Conservation (phyloP, 1,284 basidiomycete genomes). For the Trametes hirsuta region DNA sequence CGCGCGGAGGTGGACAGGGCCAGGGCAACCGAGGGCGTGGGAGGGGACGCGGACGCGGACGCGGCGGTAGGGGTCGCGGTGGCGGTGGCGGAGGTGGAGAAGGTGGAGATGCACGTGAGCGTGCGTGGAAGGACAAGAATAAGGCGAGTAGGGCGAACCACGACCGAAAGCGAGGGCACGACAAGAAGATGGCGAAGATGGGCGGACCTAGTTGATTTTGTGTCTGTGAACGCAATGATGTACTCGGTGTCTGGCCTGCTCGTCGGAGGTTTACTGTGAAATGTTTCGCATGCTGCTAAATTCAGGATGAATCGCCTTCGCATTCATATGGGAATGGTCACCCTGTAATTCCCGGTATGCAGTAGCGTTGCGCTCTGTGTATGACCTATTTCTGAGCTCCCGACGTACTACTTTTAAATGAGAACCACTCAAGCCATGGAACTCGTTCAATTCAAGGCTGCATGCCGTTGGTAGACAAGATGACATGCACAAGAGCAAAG, state of each 20-base stretch:
- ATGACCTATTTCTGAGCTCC: no score
- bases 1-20: conserved; percentile 30
- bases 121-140: conserved; percentile 72
- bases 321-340: no score
- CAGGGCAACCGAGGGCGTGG: conserved; percentile 37
- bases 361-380: no score
- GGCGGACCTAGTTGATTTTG: conserved; percentile 39
- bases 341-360: no score
- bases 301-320: no score
- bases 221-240: background rate
- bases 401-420: no score
- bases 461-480: background rate
- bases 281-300: background rate
- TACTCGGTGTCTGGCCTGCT: no score
- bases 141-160: conserved; percentile 67
- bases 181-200: conserved; percentile 72
- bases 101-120: conserved; percentile 42
- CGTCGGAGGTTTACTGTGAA: no score
- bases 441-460: background rate
- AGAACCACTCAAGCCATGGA: background rate
- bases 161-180: conserved; percentile 70
- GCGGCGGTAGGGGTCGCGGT: conserved; percentile 36
- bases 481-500: background rate
- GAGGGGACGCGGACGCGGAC: conserved; percentile 40
- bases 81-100: conserved; percentile 38